Evolutionary conservation across 2,329 filamentous ascomycete species (phyloP).

Genomic region (Akanthomyces dipterigenus): DNA sequence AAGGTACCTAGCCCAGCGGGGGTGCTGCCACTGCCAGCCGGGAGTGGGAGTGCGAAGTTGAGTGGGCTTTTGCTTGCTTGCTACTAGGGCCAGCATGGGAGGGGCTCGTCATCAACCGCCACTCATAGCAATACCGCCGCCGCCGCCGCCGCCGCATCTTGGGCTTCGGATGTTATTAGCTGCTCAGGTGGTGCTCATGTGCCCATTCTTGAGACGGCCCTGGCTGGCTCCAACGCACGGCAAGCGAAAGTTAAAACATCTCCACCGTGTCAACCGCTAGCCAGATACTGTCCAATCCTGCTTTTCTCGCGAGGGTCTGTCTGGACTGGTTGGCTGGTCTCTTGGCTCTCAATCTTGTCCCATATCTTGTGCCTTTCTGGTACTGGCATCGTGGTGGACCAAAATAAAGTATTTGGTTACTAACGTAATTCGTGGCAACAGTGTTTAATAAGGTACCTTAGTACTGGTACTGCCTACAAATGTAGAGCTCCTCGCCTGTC

Average conservation of each 20-base stretch:
- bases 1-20: too few species aligned
- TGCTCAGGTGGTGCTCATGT: slow-evolving; percentile 33
- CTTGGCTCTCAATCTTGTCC: background rate
- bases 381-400: background rate
- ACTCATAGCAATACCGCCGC: background rate
- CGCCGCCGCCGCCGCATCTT: background rate
- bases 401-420: background rate
- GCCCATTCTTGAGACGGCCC: slow-evolving; percentile 36
- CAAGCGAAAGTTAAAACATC: slow-evolving; percentile 23
- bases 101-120: background rate
- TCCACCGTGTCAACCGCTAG: slow-evolving; percentile 17
- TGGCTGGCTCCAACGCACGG: slow-evolving; percentile 29
- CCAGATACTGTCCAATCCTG: background rate
- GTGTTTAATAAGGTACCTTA: too few species aligned
- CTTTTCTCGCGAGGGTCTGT: background rate
- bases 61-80: background rate
- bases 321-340: background rate
- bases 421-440: background rate
- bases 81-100: too few species aligned
- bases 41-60: background rate
- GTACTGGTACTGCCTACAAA: background rate
- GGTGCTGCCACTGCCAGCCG: too few species aligned
- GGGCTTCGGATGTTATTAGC: background rate
- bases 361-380: background rate
- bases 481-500: background rate